Evolutionary conservation across 352 stramenopile species (phyloP).

Genomic region (Phytopythium vexans): DNA sequence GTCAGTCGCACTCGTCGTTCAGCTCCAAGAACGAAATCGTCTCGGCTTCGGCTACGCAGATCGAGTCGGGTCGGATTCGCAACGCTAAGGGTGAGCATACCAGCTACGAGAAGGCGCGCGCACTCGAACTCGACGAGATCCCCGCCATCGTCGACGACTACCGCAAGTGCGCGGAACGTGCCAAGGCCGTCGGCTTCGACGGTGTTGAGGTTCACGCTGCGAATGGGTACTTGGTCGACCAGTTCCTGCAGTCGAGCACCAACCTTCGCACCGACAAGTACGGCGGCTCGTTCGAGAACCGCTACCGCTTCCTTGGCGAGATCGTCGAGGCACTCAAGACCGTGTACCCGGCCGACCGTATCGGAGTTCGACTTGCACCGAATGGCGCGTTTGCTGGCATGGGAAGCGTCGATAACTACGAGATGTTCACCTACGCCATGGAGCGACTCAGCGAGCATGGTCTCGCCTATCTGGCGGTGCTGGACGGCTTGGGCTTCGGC

Average conservation of each 20-base stretch:
- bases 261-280: too few species aligned
- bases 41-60: constrained; percentile 1
- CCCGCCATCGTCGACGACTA: constrained; percentile 46
- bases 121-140: constrained; percentile 16
- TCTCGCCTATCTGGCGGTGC: constrained; percentile 11
- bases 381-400: constrained; percentile 17
- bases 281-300: too few species aligned
- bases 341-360: constrained; percentile 11
- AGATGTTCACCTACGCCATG: constrained; percentile 25
- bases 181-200: too few species aligned
- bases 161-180: too few species aligned
- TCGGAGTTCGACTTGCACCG: constrained; percentile 17
- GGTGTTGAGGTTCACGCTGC: too few species aligned
- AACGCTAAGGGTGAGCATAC: constrained; percentile 13
- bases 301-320: constrained; percentile 49
- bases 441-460: constrained; percentile 9
- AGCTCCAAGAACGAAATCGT: constrained; percentile 6
- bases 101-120: constrained; percentile 5
- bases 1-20: constrained; percentile 38
- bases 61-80: constrained; percentile 13
- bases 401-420: constrained; percentile 16
- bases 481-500: constrained; percentile 19
- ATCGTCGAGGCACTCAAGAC: constrained; percentile 36
- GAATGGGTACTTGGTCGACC: too few species aligned
- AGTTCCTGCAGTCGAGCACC: too few species aligned